A percentile compares a stretch with the other conserved stretches of the same genome.
phyloP scores from a whole-genome alignment of 441 rosid species.

The Arabidopsis lyrata region DNA sequence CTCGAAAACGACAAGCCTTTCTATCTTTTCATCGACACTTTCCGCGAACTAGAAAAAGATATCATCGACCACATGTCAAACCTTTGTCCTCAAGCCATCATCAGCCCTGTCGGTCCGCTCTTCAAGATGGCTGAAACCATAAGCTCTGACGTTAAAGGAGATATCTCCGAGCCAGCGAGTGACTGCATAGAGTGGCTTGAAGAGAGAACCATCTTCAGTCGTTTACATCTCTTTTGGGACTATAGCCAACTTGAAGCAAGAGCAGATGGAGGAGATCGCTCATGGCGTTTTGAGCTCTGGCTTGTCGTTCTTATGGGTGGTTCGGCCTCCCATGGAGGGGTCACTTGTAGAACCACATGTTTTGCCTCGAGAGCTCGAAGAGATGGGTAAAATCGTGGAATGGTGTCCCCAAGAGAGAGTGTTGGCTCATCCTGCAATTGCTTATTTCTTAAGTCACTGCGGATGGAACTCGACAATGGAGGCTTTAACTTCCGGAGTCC shows the following conservation, averaged over 20 bases:
- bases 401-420: conserved; percentile 66
- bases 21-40: conserved; percentile 67
- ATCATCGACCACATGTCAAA: conserved; percentile 58
- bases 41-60: conserved; percentile 63
- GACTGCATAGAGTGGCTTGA: conserved; percentile 75
- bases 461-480: conserved; percentile 71
- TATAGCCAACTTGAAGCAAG: conserved; percentile 58
- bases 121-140: conserved; percentile 52
- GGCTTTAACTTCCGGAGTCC: conserved; percentile 52
- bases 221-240: conserved; percentile 74
- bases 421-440: conserved; percentile 50
- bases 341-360: conserved; percentile 30
- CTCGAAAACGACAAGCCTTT: conserved; percentile 44
- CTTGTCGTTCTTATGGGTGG: conserved; percentile 65
- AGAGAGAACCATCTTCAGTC: conserved; percentile 57
- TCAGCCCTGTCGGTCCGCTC: conserved; percentile 66
- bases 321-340: conserved; percentile 51
- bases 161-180: conserved; percentile 46
- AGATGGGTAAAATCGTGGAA: conserved; percentile 52
- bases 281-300: conserved; percentile 56
- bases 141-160: conserved; percentile 46
- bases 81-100: conserved; percentile 40
- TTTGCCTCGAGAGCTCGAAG: conserved; percentile 64
- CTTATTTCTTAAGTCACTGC: conserved; percentile 59
- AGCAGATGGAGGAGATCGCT: conserved; percentile 69